Percentiles rank a stretch among this genome's conserved stretches.
Conservation (phyloP, 805 yeast species). For the Starmerella vaccinii region DNA sequence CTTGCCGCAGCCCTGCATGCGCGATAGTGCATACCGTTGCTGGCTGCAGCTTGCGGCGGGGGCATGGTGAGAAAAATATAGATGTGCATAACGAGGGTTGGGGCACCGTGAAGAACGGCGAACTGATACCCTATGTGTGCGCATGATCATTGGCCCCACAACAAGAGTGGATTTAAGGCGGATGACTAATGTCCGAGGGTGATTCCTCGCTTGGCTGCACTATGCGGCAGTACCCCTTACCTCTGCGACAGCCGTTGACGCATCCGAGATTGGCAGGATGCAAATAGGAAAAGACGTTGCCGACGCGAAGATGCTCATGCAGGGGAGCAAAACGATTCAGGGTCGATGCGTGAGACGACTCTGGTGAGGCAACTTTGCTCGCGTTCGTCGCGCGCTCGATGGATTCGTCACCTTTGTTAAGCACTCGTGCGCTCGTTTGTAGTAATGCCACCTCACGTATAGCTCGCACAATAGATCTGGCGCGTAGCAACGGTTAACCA, state of each 20-base stretch:
- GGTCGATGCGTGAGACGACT: too few relatives aligned
- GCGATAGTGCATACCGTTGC: constrained; percentile 7
- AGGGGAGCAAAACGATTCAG: too few relatives aligned
- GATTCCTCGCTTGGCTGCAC: constrained; percentile 6
- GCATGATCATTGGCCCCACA: constrained; percentile 5
- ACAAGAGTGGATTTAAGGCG: neutral
- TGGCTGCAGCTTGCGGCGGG: constrained; percentile 6
- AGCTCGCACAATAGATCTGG: neutral
- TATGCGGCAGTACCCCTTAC: neutral
- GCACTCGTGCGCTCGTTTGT: too few relatives aligned
- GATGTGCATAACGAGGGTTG: neutral
- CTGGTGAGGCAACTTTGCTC: too few relatives aligned
- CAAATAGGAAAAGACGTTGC: neutral
- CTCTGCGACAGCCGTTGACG: neutral
- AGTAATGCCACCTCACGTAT: too few relatives aligned
- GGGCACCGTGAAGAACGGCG: neutral
- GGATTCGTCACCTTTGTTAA: too few relatives aligned
- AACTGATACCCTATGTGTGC: neutral
- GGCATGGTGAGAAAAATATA: neutral
- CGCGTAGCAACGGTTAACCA: neutral
- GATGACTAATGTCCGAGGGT: neutral
- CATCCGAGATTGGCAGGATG: neutral
- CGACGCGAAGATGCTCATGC: neutral
- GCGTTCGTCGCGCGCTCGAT: too few relatives aligned
- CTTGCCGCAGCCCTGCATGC: neutral